A percentile compares a stretch with the other conserved stretches of the same genome.
Evolutionary conservation across 192 early-diverging fungal species (phyloP).

Genomic region (Coemansia asiatica): DNA sequence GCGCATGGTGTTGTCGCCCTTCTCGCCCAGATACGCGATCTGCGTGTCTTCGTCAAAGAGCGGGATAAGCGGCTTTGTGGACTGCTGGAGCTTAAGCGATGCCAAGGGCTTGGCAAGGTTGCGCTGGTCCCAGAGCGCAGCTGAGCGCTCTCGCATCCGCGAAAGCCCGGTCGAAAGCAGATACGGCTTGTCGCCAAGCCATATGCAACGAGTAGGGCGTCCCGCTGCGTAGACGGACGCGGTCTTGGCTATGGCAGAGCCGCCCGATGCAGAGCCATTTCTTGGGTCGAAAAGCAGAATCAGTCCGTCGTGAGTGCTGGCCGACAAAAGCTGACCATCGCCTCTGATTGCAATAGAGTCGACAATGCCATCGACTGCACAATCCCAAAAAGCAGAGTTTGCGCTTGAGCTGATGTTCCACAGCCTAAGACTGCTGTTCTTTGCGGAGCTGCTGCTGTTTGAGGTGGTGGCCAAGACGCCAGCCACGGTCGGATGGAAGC

Average conservation of each 20-base stretch:
- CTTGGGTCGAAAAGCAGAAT: conserved; percentile 35
- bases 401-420: conserved; percentile 24
- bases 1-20: conserved; percentile 67
- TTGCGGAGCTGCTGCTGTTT: conserved; percentile 9
- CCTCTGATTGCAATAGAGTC: conserved; percentile 36
- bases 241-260: conserved; percentile 15
- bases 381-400: conserved; percentile 20
- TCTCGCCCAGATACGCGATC: conserved; percentile 69
- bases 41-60: conserved; percentile 81
- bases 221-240: conserved; percentile 32
- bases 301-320: conserved; percentile 27
- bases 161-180: conserved; percentile 74
- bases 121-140: conserved; percentile 75
- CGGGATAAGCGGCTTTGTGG: conserved; percentile 69
- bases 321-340: conserved; percentile 38
- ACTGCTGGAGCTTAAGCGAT: conserved; percentile 63
- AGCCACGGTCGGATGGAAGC: conserved; percentile 50
- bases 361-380: conserved; percentile 4
- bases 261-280: neutral
- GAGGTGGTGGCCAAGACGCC: conserved; percentile 22
- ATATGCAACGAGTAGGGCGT: conserved; percentile 60
- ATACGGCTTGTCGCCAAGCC: conserved; percentile 66
- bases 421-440: conserved; percentile 25
- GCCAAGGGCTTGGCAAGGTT: conserved; percentile 61
- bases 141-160: conserved; percentile 66